Percentiles rank a stretch among this genome's conserved stretches.
These are phyloP conservation scores for Jasminum sambac DNA, from an alignment of 257 asterid genomes.

Conservation along the genomic window DNA sequence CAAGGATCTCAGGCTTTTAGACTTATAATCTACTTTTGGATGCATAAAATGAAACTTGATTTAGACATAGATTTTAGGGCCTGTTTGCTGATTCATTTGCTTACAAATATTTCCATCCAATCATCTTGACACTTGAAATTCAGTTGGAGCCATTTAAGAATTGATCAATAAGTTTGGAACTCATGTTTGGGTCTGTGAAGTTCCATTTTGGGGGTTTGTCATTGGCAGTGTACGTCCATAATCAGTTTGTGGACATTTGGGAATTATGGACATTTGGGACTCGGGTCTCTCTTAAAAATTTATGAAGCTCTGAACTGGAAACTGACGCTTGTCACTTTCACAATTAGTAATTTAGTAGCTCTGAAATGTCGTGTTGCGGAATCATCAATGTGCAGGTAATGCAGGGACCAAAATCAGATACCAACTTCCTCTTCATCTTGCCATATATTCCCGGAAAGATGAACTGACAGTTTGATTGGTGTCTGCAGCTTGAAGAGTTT, in stretches of 20 bases:
- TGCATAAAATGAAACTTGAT: background rate
- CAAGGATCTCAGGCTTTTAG: background rate
- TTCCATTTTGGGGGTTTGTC: background rate
- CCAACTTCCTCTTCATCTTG: background rate
- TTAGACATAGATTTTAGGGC: background rate
- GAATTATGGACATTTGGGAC: background rate
- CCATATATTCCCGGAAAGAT: background rate
- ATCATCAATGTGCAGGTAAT: background rate
- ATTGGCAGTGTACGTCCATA: background rate
- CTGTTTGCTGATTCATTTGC: background rate
- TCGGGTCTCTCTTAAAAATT: background rate
- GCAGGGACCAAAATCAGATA: background rate
- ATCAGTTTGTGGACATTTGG: background rate
- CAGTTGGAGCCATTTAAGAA: background rate
- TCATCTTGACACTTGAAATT: background rate
- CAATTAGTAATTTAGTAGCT: background rate
- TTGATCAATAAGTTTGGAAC: background rate
- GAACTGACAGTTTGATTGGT: constrained; percentile 23
- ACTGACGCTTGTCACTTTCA: background rate
- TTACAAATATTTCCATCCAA: background rate
- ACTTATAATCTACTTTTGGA: background rate
- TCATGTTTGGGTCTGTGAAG: background rate
- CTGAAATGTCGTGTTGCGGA: background rate
- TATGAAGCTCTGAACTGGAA: background rate
- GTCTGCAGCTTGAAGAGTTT: constrained; percentile 67